Evolutionary conservation across 140 eudicot genomes (phyloP).

Genomic region (Oenanthe javanica): DNA sequence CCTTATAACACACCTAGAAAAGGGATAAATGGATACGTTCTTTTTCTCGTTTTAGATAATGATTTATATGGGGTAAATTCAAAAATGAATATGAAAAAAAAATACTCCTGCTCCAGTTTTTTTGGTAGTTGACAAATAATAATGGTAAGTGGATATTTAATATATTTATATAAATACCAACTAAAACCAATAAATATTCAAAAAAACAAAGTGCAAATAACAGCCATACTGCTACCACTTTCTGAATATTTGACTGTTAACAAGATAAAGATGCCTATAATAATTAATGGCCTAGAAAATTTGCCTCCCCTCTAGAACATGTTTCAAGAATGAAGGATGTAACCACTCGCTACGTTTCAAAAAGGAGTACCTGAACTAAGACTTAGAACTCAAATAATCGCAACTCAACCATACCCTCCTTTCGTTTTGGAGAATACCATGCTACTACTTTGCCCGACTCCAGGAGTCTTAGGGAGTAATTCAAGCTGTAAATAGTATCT

Average conservation of each 20-base stretch:
- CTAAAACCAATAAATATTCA: neutral
- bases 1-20: too few relatives aligned
- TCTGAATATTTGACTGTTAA: neutral
- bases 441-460: constrained; percentile 83
- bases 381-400: constrained; percentile 65
- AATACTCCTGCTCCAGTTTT: too few relatives aligned
- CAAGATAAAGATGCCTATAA: neutral
- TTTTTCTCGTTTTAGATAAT: too few relatives aligned
- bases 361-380: neutral
- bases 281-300: neutral
- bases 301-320: neutral
- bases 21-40: too few relatives aligned
- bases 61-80: neutral
- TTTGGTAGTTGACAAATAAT: neutral
- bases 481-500: constrained; percentile 73
- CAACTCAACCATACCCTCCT: constrained; percentile 88
- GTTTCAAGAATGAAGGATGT: neutral
- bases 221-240: neutral
- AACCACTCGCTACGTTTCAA: neutral
- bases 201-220: neutral
- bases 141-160: neutral
- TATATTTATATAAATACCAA: neutral
- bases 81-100: neutral
- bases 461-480: constrained; percentile 47
- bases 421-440: constrained; percentile 90